Evolutionary conservation across 2,329 filamentous ascomycete species (phyloP), one percentile per base, ranked within the genome.

Genomic region (Fusarium nelsonii): DNA sequence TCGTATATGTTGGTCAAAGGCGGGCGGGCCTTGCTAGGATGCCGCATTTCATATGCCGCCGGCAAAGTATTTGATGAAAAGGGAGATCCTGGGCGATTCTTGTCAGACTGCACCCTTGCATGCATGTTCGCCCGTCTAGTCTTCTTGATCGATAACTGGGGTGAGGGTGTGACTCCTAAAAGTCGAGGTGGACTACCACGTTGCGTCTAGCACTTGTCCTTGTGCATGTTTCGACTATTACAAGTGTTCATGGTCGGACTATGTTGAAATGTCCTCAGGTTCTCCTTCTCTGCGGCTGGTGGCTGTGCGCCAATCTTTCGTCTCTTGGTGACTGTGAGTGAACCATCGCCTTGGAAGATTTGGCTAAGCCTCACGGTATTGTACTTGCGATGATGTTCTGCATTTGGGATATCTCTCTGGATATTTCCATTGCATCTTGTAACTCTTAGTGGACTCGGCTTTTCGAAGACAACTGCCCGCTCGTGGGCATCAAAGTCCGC

Each of bases 371-470:
- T 51, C 4, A 34, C 62, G 65, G 74, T 79, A 32, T 62, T 70
- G 32, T 78, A 62, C 2, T 75, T 79, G 15, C 53, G 55, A 18
- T 63, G 54, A 60, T 75, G 78, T 37, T 46, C 63, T 34, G 50
- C 32, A 68, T 72, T 67, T 68, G n/a, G 30, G 3, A 8, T 48
- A 12, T 76, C 14, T 54, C 60, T 41, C 8, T 32, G 52, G n/a
- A 30, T 34, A 8, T 49, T 60, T 26, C 14, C 55, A 10, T 48
- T 44, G 34, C 78, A 77, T 73, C 86, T 88, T 71, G 82, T 74
- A 71, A 88, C 84, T 40, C 83, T 82, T 34, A 88, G 74, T 12
- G 87, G 86, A 33, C 79, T 79, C 18, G 84, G 82, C 58, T 74
- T 72, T 70, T 76, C 77, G 23, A 49, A 49, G 14, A 33, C 26